A percentile compares a stretch with the other conserved stretches of the same genome.
Conservation (phyloP, 2,329 filamentous ascomycete genomes). For the Phaeoacremonium minimum region DNA sequence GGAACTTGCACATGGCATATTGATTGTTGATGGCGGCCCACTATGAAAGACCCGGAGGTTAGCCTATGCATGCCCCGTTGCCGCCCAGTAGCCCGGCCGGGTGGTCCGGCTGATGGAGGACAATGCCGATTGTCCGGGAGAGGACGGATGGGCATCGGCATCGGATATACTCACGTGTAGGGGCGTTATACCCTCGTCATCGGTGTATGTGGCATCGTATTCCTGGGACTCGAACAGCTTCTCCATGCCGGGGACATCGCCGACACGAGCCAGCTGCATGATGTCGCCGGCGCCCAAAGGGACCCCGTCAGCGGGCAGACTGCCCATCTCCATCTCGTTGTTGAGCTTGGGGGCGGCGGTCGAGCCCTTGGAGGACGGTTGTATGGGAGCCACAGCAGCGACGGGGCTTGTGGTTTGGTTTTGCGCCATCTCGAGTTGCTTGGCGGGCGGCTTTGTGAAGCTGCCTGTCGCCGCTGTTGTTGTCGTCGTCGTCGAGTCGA, state of each 20-base stretch:
- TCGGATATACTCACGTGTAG: slow-evolving; percentile 73
- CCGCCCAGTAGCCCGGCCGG: no score
- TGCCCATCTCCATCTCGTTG: slow-evolving; percentile 52
- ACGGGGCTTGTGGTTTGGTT: slow-evolving; percentile 27
- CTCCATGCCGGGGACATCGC: slow-evolving; percentile 82
- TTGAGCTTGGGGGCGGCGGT: slow-evolving; percentile 52
- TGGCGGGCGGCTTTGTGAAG: no score
- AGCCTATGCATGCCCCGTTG: no score
- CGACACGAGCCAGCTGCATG: slow-evolving; percentile 89
- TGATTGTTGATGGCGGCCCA: slow-evolving; percentile 99
- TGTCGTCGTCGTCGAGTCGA: no score
- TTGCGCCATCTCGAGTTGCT: slow-evolving; percentile 33
- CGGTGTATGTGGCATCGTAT: slow-evolving; percentile 75
- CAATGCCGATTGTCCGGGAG: no score
- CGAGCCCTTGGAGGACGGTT: slow-evolving; percentile 50
- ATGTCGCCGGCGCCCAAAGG: slow-evolving; percentile 65
- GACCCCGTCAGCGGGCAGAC: slow-evolving; percentile 34
- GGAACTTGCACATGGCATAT: slow-evolving; percentile 93
- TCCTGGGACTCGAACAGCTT: slow-evolving; percentile 82
- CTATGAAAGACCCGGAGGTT: slow-evolving; percentile 51
- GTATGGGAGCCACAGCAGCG: slow-evolving; percentile 42
- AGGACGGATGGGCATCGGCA: no score
- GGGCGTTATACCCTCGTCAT: slow-evolving; percentile 92
- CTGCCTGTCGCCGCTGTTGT: no score
- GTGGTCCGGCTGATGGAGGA: no score